phyloP scores from a whole-genome alignment of 805 yeast species.

The Vanderwaltozyma verrucispora region DNA sequence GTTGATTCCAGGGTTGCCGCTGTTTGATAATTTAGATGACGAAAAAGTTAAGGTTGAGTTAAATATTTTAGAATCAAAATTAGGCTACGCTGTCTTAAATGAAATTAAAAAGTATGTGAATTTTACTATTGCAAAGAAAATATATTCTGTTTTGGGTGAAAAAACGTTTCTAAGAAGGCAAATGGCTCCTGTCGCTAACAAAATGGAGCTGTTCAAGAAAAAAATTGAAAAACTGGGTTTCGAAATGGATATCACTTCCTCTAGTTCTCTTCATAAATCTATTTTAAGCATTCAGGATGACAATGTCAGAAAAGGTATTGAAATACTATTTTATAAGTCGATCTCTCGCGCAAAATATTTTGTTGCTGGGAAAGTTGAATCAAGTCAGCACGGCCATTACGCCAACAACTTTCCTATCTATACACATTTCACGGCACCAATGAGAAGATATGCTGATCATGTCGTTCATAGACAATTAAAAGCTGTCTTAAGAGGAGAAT shows the following conservation, averaged over 20 bases:
- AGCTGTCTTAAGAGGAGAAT: conserved; percentile 39
- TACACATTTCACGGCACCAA: conserved; percentile 93
- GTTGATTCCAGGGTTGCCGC: conserved; percentile 37
- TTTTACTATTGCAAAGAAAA: conserved; percentile 71
- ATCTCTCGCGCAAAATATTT: conserved; percentile 80
- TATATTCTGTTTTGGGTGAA: conserved; percentile 69
- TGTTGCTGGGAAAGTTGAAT: conserved; percentile 79
- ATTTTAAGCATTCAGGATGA: conserved; percentile 54
- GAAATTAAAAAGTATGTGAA: conserved; percentile 79
- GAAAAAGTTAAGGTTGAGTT: conserved; percentile 64
- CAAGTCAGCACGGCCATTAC: conserved; percentile 69
- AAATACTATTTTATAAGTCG: conserved; percentile 69
- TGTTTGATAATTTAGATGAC: conserved; percentile 77
- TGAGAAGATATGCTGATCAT: conserved; percentile 84
- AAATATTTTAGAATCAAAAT: conserved; percentile 56
- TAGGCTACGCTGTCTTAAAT: conserved; percentile 48
- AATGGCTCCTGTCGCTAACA: conserved; percentile 69
- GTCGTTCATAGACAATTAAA: conserved; percentile 90
- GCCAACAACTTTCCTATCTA: conserved; percentile 74
- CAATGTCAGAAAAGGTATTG: conserved; percentile 58
- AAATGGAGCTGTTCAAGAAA: conserved; percentile 67
- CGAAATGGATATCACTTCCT: conserved; percentile 62
- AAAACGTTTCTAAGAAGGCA: conserved; percentile 80
- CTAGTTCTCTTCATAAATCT: conserved; percentile 64
- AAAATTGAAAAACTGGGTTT: conserved; percentile 58